Evolutionary conservation across 169 alveolate species (phyloP).

Genomic region (Eimeria brunetti): DNA sequence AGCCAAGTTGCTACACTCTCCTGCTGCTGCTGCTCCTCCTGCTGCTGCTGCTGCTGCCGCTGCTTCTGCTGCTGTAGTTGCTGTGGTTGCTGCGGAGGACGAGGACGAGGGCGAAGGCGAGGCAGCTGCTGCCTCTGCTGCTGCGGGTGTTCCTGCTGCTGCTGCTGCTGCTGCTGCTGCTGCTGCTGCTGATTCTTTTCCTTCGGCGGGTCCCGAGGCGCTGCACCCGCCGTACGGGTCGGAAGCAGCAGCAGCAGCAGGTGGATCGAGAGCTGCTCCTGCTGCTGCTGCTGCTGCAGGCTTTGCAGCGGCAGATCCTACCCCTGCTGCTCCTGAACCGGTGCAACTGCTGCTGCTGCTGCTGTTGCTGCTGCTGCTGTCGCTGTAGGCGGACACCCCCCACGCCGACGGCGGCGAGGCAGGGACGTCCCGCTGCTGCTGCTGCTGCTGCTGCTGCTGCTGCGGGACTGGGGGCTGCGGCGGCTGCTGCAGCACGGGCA

Average conservation of each 20-base stretch:
- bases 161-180: constrained; percentile 20
- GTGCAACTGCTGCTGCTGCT: constrained; percentile 32
- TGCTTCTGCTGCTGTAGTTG: neutral
- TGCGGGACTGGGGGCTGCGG: constrained; percentile 10
- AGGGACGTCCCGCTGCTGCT: constrained; percentile 50
- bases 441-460: constrained; percentile 46
- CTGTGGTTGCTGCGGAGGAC: neutral
- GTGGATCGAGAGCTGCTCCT: neutral
- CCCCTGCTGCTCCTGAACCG: constrained; percentile 23
- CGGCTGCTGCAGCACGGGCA: constrained; percentile 58
- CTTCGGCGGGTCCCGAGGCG: neutral
- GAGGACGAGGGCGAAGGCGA: too few relatives aligned
- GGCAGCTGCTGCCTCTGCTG: constrained; percentile 19
- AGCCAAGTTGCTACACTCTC: too few relatives aligned
- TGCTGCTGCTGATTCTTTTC: neutral
- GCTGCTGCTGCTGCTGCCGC: constrained; percentile 12
- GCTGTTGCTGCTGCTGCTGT: constrained; percentile 35
- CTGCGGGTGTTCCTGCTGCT: neutral
- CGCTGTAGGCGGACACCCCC: neutral
- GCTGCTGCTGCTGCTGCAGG: constrained; percentile 14
- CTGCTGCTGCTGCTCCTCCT: constrained; percentile 22
- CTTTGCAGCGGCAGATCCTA: too few relatives aligned
- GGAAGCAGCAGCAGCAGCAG: neutral
- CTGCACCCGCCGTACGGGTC: too few relatives aligned
- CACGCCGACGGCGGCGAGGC: neutral